A percentile compares a stretch with the other conserved stretches of the same genome.
phyloP scores from a whole-genome alignment of 2,329 filamentous ascomycete species.

The Hymenoscyphus repandus region DNA sequence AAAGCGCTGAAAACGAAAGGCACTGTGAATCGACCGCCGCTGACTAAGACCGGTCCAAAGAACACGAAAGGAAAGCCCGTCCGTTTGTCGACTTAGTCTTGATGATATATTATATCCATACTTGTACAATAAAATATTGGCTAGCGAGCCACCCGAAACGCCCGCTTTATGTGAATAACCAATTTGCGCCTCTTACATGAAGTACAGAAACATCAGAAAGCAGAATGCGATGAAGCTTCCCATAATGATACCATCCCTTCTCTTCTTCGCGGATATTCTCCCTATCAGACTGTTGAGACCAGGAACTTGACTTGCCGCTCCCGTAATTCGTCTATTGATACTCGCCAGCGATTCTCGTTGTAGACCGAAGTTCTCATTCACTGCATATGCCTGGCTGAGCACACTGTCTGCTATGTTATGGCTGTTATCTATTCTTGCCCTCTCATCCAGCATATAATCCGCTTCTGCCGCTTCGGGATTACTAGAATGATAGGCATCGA shows the following conservation, averaged over 20 bases:
- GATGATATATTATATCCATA: slow-evolving; percentile 28
- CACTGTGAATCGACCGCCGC: not conserved
- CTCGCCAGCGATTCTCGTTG: slow-evolving; percentile 84
- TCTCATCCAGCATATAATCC: slow-evolving; percentile 95
- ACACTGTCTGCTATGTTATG: slow-evolving; percentile 87
- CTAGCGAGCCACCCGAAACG: slow-evolving; percentile 23
- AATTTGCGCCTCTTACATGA: slow-evolving; percentile 47
- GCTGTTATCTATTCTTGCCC: slow-evolving; percentile 78
- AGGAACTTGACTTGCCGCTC: slow-evolving; percentile 84
- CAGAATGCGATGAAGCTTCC: slow-evolving; percentile 88
- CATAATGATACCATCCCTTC: slow-evolving; percentile 90
- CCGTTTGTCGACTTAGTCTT: slow-evolving; percentile 18
- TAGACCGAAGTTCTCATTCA: slow-evolving; percentile 83
- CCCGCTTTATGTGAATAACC: slow-evolving; percentile 22
- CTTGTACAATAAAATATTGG: slow-evolving; percentile 25
- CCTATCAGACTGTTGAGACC: slow-evolving; percentile 89
- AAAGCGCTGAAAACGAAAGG: slow-evolving; percentile 31
- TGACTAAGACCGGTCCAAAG: slow-evolving; percentile 2
- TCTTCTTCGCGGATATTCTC: slow-evolving; percentile 90
- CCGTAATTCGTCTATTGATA: slow-evolving; percentile 85
- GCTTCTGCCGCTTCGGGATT: slow-evolving; percentile 82
- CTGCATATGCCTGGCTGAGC: slow-evolving; percentile 90
- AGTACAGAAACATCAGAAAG: slow-evolving; percentile 79
- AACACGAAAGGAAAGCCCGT: slow-evolving; percentile 13
- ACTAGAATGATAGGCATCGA: slow-evolving; percentile 76